Base-by-base conservation (phyloP, 441 rosid species). In the Geranium incanum region DNA sequence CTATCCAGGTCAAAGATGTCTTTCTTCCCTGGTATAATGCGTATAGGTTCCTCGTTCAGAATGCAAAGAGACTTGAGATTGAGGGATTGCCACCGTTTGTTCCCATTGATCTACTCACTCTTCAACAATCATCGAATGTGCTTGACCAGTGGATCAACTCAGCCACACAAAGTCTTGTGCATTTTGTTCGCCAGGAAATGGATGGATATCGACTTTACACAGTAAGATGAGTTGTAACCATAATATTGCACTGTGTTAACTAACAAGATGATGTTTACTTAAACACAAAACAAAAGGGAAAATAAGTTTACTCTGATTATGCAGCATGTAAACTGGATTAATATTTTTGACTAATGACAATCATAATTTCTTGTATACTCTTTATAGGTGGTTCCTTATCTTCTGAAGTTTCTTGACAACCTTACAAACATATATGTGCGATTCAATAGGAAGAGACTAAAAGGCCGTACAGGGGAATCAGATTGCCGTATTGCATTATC, bases 21-120 rank as follows among this genome's bases (percentile, higher is more conserved):
- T 96, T 96, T 83, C 99, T 96, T 78, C 99, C 99, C 18, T 96
- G 98, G 99, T 96, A 93, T 80, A 96, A 96, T 86, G 99, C 98
- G 36, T 93, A 96, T 81, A 84, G 98, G 81, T 96, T 93, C 76
- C 91, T 96, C 74, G 97, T 96, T 73, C 99, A 96, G 85, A 96
- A 96, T 80, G 92, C 97, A 28, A 93, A 90, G 84, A 90, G 99
- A 86, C 93, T 96, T 66, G 97, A 91, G 86, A 75, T 83, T 79
- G 97, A 95, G 80, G 97, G 97, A 52, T 81, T 74, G 78, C 86
- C 77, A 21, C 83, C 87, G 71, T 96, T 93, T 76, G 72, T 83
- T 84, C 98, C 98, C 71, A 63, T 71, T 73, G 88, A 85, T 71
- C 73, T 84, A 70, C 84, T 80, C 77, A 77, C 81, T 52, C 89